Evolutionary conservation across 352 stramenopile species (phyloP).

Genomic region (Phytophthora foliorum): DNA sequence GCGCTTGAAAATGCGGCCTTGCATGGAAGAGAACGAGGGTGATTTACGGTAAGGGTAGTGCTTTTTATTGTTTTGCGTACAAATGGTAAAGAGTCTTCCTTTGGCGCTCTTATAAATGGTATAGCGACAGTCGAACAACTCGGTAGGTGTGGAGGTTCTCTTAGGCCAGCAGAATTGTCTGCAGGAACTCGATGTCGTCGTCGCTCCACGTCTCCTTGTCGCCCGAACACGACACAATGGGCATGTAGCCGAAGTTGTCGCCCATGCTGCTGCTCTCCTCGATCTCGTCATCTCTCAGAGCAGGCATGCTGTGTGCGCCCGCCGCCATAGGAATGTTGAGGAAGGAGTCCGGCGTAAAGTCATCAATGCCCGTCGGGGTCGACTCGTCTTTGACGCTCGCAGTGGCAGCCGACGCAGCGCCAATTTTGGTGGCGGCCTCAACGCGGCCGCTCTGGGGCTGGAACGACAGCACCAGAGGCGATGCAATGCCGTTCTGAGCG

Average conservation of each 20-base stretch:
- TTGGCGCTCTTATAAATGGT: conserved; percentile 44
- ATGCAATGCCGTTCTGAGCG: conserved; percentile 12
- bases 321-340: conserved; percentile 42
- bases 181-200: conserved; percentile 85
- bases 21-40: neutral
- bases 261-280: conserved; percentile 45
- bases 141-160: conserved; percentile 9
- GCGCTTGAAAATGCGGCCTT: too few relatives aligned
- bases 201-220: conserved; percentile 81
- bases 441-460: conserved; percentile 3
- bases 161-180: conserved; percentile 76
- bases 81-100: conserved; percentile 37
- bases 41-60: neutral
- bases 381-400: conserved; percentile 29
- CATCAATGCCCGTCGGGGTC: conserved; percentile 66
- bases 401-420: neutral
- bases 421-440: conserved; percentile 1
- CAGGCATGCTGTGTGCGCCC: conserved; percentile 12
- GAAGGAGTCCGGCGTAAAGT: conserved; percentile 70
- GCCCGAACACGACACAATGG: conserved; percentile 53
- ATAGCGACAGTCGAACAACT: conserved; percentile 44
- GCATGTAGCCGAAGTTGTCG: conserved; percentile 51
- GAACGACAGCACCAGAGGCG: conserved; percentile 32
- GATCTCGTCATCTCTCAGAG: conserved; percentile 26
- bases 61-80: conserved; percentile 29